These are phyloP conservation scores for Thermochaetoides dissita DNA, from an alignment of 2,329 filamentous ascomycete species.

Conservation along the genomic window DNA sequence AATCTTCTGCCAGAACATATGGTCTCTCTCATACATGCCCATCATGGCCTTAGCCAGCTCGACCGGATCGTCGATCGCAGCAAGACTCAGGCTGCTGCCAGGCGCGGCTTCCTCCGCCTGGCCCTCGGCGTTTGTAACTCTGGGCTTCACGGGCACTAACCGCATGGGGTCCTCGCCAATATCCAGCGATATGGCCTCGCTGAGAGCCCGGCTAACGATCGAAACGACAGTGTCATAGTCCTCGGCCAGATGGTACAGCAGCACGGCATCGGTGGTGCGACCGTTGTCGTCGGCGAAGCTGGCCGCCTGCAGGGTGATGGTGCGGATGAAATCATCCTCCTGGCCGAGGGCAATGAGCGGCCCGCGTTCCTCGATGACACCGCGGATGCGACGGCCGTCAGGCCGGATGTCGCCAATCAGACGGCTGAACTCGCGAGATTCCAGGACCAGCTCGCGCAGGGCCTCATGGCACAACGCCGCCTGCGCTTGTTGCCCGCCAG, in stretches of 20 bases:
- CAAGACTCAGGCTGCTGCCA: slow-evolving; percentile 45
- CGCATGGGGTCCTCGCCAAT: slow-evolving; percentile 69
- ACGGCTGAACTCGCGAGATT: slow-evolving; percentile 89
- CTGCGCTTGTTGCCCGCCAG: slow-evolving; percentile 53
- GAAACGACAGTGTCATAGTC: slow-evolving; percentile 90
- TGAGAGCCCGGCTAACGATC: slow-evolving; percentile 79
- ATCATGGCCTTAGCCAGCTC: slow-evolving; percentile 48
- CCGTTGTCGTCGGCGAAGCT: slow-evolving; percentile 89
- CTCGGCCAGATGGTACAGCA: slow-evolving; percentile 85
- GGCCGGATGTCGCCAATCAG: slow-evolving; percentile 80
- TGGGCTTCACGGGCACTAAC: slow-evolving; percentile 66
- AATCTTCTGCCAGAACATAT: slow-evolving; percentile 46
- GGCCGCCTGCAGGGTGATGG: slow-evolving; percentile 87
- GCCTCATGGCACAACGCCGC: slow-evolving; percentile 79
- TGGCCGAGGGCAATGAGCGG: slow-evolving; percentile 66
- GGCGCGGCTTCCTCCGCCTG: slow-evolving; percentile 20
- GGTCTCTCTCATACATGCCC: slow-evolving; percentile 46
- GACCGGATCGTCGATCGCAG: slow-evolving; percentile 45
- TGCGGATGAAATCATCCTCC: slow-evolving; percentile 72
- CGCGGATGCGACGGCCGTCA: slow-evolving; percentile 73
- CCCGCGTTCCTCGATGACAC: slow-evolving; percentile 75
- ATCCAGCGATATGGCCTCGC: slow-evolving; percentile 76
- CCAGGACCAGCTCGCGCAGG: slow-evolving; percentile 84
- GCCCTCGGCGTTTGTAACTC: slow-evolving; percentile 29
- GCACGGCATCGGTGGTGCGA: slow-evolving; percentile 79